Evolutionary conservation across 2,329 filamentous ascomycete genomes (phyloP).

Genomic region (Exutisphaerella laricina): DNA sequence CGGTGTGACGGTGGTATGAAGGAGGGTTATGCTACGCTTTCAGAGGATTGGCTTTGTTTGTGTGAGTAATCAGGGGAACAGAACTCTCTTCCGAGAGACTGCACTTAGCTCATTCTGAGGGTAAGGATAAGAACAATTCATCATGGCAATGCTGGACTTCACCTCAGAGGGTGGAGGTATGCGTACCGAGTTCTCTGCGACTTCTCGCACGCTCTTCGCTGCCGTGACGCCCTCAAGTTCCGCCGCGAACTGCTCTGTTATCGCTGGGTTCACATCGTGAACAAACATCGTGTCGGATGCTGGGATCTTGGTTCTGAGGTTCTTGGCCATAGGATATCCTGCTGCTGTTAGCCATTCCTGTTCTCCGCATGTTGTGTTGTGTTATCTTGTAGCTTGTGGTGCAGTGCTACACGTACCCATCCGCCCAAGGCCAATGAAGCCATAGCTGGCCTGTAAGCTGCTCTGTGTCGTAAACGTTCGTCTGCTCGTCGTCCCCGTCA

Average conservation of each 20-base stretch:
- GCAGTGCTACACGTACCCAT: constrained; percentile 45
- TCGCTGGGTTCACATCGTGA: constrained; percentile 55
- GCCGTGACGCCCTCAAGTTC: constrained; percentile 51
- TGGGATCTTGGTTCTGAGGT: constrained; percentile 61
- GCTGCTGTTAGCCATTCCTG: constrained; percentile 13
- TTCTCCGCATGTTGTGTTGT: constrained; percentile 17
- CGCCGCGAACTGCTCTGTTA: constrained; percentile 52
- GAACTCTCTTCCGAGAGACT: constrained; percentile 45
- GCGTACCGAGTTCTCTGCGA: constrained; percentile 63
- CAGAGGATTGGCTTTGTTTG: constrained; percentile 70
- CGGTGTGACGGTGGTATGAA: too few relatives aligned
- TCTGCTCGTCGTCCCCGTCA: constrained; percentile 17
- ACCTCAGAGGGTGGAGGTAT: constrained; percentile 6
- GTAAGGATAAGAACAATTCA: constrained; percentile 43
- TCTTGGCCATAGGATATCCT: constrained; percentile 70
- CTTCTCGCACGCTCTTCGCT: constrained; percentile 53
- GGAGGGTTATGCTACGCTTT: too few relatives aligned
- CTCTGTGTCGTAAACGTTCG: constrained; percentile 42
- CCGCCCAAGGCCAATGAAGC: constrained; percentile 47
- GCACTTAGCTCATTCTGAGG: constrained; percentile 69
- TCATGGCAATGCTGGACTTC: constrained; percentile 33
- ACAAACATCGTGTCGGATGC: constrained; percentile 62
- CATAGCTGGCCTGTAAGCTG: constrained; percentile 42
- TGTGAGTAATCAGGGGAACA: constrained; percentile 56
- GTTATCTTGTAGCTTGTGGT: too few relatives aligned